Evolutionary conservation across 345 rosid species (phyloP), one percentile per base, ranked within the genome.

Genomic region (Cardamine chenopodiifolia): DNA sequence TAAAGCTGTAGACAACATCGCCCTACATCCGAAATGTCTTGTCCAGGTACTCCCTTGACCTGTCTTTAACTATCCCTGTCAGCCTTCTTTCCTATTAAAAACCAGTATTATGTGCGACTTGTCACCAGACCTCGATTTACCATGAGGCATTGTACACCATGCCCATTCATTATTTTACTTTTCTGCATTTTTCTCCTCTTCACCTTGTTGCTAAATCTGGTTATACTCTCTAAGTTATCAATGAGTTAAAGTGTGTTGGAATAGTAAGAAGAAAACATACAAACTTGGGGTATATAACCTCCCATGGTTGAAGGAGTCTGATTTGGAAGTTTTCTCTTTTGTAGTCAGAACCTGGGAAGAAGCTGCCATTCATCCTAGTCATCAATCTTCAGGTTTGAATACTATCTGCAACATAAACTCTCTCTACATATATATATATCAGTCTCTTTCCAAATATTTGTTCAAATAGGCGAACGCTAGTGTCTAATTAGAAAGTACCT

Each of bases 321-420:
- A 76, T 62, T 70, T 57, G 10, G 56, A 58, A 34, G 58, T 29
- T 65, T 56, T 75, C 13, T 70, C 54, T 44, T 76, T 75, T 89
- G 77, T 90, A 95, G 99, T 87, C 92, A 13, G 93, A 89, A 75
- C 85, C 87, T 18, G 98, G 96, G 66, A 95, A 95, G 75, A 89
- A 80, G 85, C 92, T 95, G 68, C 98, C 99, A 0, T 92, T 95
- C 80, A 78, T 95, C 77, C 90, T 95, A 20, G 79, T 90, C 68
- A 58, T 92, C 77, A 92, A 92, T 80, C 97, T 95, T 39, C 96
- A 95, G 98, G 99, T 95, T 39, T 49, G 73, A 58, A 58, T 49
- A 48, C 58, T 29, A 56, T 66, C 40, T 70, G 17, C 32, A 71
- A 70, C 70, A 44, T 23, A 45, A 54, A 47, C 22, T 23, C 23